Evolutionary conservation across 495 filamentous ascomycete species (phyloP).

Genomic region (Corynascus novoguineensis): DNA sequence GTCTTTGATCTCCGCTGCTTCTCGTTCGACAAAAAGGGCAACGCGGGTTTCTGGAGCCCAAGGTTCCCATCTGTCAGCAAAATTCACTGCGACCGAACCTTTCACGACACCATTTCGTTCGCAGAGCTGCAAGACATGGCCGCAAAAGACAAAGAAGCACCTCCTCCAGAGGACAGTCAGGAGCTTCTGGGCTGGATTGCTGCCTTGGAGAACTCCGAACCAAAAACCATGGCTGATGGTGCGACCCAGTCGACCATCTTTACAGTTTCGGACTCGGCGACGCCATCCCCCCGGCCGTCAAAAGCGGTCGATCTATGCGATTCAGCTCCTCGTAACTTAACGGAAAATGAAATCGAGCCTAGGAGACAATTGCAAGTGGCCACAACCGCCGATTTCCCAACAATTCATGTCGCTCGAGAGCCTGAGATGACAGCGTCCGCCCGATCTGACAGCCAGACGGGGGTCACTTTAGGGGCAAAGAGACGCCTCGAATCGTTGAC

Average conservation of each 20-base stretch:
- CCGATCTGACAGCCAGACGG: neutral
- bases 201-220: conserved; percentile 47
- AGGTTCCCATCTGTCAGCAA: conserved; percentile 44
- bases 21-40: conserved; percentile 40
- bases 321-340: neutral
- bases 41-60: conserved; percentile 43
- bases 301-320: neutral
- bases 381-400: neutral
- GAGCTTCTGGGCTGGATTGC: conserved; percentile 52
- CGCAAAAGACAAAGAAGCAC: conserved; percentile 28
- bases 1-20: conserved; percentile 47
- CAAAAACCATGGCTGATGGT: conserved; percentile 25
- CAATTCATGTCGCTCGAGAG: neutral
- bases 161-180: conserved; percentile 38
- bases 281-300: conserved; percentile 2
- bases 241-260: conserved; percentile 19
- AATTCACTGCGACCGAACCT: conserved; percentile 45
- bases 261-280: neutral
- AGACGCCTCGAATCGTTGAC: conserved; percentile 9
- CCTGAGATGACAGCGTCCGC: neutral
- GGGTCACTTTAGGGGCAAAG: neutral
- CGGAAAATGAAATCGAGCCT: neutral
- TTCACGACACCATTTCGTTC: conserved; percentile 37
- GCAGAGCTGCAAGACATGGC: conserved; percentile 43
- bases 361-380: neutral